Evolutionary conservation across 805 yeast species (phyloP), one percentile per base, ranked within the genome.

Genomic region (Hanseniaspora occidentalis): DNA sequence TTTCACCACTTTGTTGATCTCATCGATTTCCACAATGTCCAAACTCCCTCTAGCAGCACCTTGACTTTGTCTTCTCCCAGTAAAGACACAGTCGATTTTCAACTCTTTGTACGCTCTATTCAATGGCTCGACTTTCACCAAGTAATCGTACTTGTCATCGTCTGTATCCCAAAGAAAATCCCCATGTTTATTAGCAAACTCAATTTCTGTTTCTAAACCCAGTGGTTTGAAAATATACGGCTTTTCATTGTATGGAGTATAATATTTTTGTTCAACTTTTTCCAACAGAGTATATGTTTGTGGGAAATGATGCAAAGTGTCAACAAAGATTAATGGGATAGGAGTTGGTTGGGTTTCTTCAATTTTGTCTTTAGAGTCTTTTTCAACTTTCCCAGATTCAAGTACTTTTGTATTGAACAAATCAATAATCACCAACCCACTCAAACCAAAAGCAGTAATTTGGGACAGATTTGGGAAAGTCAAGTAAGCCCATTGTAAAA

Each of bases 361-460:
- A 2, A 33, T 18, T 18, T 48, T 43, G 8, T 44, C 45, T n/a
- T 44, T 42, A 6, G 39, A 43, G 40, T 49, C 44, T 31, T 36
- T 24, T 35, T 50, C 27, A 44, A 54, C 43, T n/a, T 46, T 25
- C n/a, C n/a, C 19, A 31, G 34, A 5, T n/a, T 9, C 20, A 14
- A 5, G 4, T 14, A n/a, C 14, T 14, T 31, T 56, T 36, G 79
- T 50, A 53, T 77, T 74, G 24, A 81, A 70, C 22, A 88, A 60
- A 57, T 88, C 96, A 34, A 84, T 66, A 10, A 89, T 88, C 23
- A 82, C 95, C 44, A 89, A 62, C 0, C 97, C 97, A 1, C 96
- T 84, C 36, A 89, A 68, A 0, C 97, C 97, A 61, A 89, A 86
- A 1, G 97, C 97, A 0, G 97, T 85, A 2, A 95, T 86, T 61